Evolutionary conservation across 1,284 basidiomycete species (phyloP).

Genomic region (Abortiporus biennis): DNA sequence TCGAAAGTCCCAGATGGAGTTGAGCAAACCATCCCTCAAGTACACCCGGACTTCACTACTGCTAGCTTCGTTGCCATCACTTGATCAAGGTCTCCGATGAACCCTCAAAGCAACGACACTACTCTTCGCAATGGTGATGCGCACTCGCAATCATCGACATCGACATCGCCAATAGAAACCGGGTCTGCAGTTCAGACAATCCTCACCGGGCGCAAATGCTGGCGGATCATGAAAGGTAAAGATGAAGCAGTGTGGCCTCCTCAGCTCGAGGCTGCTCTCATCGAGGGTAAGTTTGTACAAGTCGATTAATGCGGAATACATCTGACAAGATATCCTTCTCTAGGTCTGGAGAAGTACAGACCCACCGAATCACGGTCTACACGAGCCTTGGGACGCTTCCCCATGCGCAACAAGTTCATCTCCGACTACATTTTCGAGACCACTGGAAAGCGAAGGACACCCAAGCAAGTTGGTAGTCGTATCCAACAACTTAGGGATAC

Average conservation of each 20-base stretch:
- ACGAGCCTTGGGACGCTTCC: constrained; percentile 62
- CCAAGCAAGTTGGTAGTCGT: constrained; percentile 70
- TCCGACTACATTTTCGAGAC: constrained; percentile 60
- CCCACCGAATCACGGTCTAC: constrained; percentile 66
- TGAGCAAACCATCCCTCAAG: no score
- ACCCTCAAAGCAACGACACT: no score
- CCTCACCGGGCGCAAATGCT: constrained; percentile 53
- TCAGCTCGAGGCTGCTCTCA: constrained; percentile 60
- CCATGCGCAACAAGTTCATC: constrained; percentile 69
- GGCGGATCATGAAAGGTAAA: constrained; percentile 57
- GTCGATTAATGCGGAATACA: constrained; percentile 1
- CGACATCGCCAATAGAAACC: constrained; percentile 3
- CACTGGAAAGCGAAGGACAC: constrained; percentile 57
- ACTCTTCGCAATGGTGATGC: no score
- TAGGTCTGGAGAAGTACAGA: constrained; percentile 60
- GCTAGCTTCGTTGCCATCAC: neutral
- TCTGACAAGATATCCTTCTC: neutral
- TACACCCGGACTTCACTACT: neutral
- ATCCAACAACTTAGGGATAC: constrained; percentile 68
- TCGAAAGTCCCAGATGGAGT: neutral
- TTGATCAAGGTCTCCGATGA: no score
- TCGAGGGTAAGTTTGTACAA: constrained; percentile 44
- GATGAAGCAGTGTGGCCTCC: constrained; percentile 68
- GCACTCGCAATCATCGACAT: constrained; percentile 1
- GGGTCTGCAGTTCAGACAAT: constrained; percentile 13